A percentile compares a stretch with the other conserved stretches of the same genome.
Conservation (phyloP, 2,329 filamentous ascomycete species). For the Xylariaceae sp. region DNA sequence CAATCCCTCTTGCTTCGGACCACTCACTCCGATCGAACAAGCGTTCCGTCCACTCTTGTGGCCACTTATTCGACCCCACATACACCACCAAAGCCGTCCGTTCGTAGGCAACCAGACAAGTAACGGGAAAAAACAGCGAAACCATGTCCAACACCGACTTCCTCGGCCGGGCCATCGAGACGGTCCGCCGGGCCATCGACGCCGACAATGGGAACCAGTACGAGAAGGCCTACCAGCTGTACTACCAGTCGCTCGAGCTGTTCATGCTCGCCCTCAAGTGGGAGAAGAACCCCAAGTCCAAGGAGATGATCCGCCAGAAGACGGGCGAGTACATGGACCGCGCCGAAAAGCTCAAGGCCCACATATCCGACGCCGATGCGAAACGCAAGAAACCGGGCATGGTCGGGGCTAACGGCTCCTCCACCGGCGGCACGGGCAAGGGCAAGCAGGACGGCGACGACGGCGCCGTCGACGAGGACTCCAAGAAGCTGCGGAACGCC, state of each 20-base stretch:
- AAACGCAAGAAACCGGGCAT: conserved; percentile 66
- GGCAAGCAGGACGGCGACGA: conserved; percentile 47
- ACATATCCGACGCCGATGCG: conserved; percentile 68
- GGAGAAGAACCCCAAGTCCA: conserved; percentile 97
- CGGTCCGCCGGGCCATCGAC: conserved; percentile 96
- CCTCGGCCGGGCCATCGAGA: conserved; percentile 90
- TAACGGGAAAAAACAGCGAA: conserved; percentile 1
- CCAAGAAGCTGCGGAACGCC: conserved; percentile 89
- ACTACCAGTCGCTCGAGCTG: conserved; percentile 92
- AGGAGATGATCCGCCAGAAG: conserved; percentile 95
- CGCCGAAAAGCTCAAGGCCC: conserved; percentile 93
- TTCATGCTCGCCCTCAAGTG: conserved; percentile 99
- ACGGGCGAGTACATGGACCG: conserved; percentile 97
- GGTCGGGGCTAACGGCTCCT: conserved; percentile 67
- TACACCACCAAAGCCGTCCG: not conserved
- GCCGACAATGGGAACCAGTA: conserved; percentile 93
- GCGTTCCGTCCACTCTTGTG: not conserved
- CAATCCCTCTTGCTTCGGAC: too few species aligned
- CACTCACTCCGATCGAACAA: too few species aligned
- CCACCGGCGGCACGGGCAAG: conserved; percentile 56
- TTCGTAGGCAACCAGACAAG: not conserved
- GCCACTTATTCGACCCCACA: not conserved
- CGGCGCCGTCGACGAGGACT: conserved; percentile 74
- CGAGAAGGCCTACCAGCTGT: conserved; percentile 91
- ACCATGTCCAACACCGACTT: conserved; percentile 95